Evolutionary conservation across 116 monocot species (phyloP).

Genomic region (Trichopus zeylanicus): DNA sequence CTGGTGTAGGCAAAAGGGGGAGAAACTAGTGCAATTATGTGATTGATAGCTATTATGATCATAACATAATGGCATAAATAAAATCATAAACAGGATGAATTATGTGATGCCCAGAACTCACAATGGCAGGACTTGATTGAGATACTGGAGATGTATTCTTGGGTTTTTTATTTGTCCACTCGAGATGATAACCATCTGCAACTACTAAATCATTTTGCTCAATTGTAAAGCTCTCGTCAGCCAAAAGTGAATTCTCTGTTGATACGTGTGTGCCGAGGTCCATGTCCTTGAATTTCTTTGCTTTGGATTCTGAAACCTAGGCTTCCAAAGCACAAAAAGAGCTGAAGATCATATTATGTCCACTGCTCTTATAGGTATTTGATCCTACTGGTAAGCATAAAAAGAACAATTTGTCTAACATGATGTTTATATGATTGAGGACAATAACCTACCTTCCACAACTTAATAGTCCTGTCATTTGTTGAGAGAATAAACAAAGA

Average conservation of each 20-base stretch:
- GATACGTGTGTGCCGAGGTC: slow-evolving; percentile 12
- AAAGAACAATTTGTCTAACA: no score
- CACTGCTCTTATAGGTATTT: background rate
- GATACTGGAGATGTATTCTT: slow-evolving; percentile 11
- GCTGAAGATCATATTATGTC: background rate
- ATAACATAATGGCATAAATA: background rate
- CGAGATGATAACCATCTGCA: slow-evolving; percentile 22
- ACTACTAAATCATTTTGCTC: slow-evolving; percentile 7
- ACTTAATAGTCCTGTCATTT: slow-evolving; percentile 59
- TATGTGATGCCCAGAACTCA: slow-evolving; percentile 3
- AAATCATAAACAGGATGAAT: background rate
- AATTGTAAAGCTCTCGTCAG: slow-evolving; percentile 33
- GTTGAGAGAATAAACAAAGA: slow-evolving; percentile 60
- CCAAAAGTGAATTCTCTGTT: slow-evolving; percentile 56
- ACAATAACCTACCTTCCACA: slow-evolving; percentile 57
- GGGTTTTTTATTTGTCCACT: slow-evolving; percentile 30
- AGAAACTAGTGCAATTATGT: no score
- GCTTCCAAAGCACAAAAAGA: background rate
- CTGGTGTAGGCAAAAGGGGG: no score
- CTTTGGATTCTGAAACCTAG: slow-evolving; percentile 39
- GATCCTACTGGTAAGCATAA: no score
- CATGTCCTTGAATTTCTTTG: slow-evolving; percentile 37
- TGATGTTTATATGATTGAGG: background rate
- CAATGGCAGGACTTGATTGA: slow-evolving; percentile 16
- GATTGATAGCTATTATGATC: no score